Evolutionary conservation across 148 eudicot species (phyloP).

Genomic region (Spergularia bocconei): DNA sequence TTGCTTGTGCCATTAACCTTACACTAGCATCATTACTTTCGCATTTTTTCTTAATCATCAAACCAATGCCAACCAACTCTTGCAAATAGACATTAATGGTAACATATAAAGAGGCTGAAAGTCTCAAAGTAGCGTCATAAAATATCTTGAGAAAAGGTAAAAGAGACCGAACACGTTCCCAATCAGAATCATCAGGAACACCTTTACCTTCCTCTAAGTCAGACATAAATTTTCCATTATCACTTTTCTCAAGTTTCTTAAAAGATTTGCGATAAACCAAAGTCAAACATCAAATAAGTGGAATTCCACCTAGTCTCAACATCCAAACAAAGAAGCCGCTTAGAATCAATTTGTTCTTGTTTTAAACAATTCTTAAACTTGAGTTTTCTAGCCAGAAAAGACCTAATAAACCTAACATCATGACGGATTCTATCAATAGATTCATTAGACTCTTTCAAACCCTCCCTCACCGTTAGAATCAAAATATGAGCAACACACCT

Average conservation of each 20-base stretch:
- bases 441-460: too few species aligned
- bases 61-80: background rate
- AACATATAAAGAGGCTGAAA: background rate
- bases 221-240: background rate
- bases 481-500: too few species aligned
- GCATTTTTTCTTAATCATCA: background rate
- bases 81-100: background rate
- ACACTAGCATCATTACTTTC: background rate
- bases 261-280: background rate
- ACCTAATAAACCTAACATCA: too few species aligned
- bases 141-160: too few species aligned
- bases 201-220: background rate
- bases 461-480: too few species aligned
- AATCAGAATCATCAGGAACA: background rate
- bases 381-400: background rate
- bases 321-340: background rate
- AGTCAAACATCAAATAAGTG: background rate
- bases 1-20: background rate
- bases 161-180: background rate
- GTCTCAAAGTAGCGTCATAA: background rate
- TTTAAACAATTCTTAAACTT: background rate
- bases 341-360: background rate
- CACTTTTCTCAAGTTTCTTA: background rate
- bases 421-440: too few species aligned
- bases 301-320: background rate